Evolutionary conservation across 2,329 filamentous ascomycete genomes (phyloP).

Genomic region (Stenocarpella maydis): DNA sequence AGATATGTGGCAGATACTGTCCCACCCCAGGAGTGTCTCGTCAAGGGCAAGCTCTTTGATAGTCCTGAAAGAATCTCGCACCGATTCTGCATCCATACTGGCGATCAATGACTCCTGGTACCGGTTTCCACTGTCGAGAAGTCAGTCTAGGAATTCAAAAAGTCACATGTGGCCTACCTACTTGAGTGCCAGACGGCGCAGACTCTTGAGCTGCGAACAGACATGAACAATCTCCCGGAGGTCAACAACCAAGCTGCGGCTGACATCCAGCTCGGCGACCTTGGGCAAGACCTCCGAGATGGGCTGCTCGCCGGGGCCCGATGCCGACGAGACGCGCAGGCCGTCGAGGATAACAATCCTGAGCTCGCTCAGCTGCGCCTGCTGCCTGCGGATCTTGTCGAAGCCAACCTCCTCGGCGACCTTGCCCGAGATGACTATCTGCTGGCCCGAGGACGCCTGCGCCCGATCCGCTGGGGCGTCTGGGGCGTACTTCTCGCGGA

Average conservation of each 20-base stretch:
- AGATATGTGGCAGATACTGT: conserved; percentile 65
- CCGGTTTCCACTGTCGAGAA: conserved; percentile 72
- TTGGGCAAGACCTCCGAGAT: conserved; percentile 66
- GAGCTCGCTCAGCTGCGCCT: conserved; percentile 80
- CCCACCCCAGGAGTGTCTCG: conserved; percentile 72
- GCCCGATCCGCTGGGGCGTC: conserved; percentile 50
- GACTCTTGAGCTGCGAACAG: conserved; percentile 71
- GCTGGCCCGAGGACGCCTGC: conserved; percentile 48
- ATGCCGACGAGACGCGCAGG: conserved; percentile 62
- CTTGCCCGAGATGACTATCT: conserved; percentile 79
- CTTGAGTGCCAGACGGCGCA: conserved; percentile 77
- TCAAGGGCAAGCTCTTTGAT: conserved; percentile 71
- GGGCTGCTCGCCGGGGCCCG: conserved; percentile 44
- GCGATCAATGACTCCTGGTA: conserved; percentile 53
- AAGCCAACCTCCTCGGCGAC: conserved; percentile 94
- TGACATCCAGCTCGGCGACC: conserved; percentile 83
- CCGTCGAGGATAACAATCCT: conserved; percentile 85
- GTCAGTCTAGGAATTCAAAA: conserved; percentile 33
- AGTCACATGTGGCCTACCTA: conserved; percentile 51
- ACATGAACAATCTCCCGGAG: conserved; percentile 75
- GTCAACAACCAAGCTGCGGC: conserved; percentile 79
- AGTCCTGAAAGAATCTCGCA: conserved; percentile 54
- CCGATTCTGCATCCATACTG: conserved; percentile 47
- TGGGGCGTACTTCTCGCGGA: conserved; percentile 84
- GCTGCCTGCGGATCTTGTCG: conserved; percentile 85